Base-by-base conservation (phyloP, 2,329 filamentous ascomycete genomes). In the Verticillium nonalfalfae region DNA sequence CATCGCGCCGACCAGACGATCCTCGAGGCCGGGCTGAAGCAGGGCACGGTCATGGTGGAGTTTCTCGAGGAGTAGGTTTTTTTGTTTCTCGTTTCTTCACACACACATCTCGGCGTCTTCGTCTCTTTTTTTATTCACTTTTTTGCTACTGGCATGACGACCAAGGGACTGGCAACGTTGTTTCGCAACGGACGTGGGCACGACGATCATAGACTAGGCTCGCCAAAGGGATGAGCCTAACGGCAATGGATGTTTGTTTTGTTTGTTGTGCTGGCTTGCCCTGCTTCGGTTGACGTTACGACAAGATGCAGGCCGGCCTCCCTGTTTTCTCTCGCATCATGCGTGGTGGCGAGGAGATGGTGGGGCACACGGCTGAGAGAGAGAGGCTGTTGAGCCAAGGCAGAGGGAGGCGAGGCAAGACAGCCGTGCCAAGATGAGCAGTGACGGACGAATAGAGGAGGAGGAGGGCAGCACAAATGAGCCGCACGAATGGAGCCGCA, bases 21-120 rank as follows among this genome's bases (percentile, higher is more conserved):
- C 63, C 86, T 86, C 67, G 89, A 92, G 70, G 91, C 90, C 0
- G 92, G 93, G 0, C 75, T 99, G 68, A 96, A 95, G 79, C 94
- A 96, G 71, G 93, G 90, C 3, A 97, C 93, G 0, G 89, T 99
- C 7, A 97, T 97, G 91, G 89, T 99, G 67, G 95, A 97, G 74
- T 96, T 93, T 70, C 75, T 90, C 61, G 88, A 91, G 73, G 81
- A 84, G 35, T 78, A 66, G 36, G 2, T 26, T 26, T 26, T 26
- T n/a, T n/a, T n/a, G n/a, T n/a, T n/a, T 26, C 26, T 3, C 3
- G 26, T 2, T 26, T 26, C 26, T 26, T 26, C 26, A 26, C 26
- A 26, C 26, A n/a, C 40, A 50, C 40, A 50, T 50, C 21, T 50
- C n/a, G 40, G 40, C 40, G 40, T 50, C 40, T 11, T n/a, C 7